Evolutionary conservation across 306 rosid species (phyloP).

Genomic region (Alnus glutinosa): DNA sequence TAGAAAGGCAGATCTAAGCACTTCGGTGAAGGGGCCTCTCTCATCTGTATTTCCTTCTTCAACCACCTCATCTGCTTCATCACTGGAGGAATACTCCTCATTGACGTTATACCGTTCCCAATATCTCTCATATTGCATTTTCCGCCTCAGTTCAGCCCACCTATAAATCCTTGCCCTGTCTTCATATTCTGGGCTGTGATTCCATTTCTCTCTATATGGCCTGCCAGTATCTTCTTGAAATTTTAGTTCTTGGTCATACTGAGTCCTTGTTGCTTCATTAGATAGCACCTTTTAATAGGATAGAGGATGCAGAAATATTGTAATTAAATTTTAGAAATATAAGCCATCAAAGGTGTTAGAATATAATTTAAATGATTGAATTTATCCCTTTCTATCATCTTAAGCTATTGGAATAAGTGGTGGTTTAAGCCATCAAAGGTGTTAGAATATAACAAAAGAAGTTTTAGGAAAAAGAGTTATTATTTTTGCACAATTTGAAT

Average conservation of each 20-base stretch:
- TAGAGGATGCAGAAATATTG: slow-evolving; percentile 12
- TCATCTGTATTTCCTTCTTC: slow-evolving; percentile 44
- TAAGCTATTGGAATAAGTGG: no score
- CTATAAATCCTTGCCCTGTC: slow-evolving; percentile 47
- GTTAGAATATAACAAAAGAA: no score
- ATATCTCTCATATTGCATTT: slow-evolving; percentile 47
- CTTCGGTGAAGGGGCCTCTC: slow-evolving; percentile 65
- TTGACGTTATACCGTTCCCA: slow-evolving; percentile 39
- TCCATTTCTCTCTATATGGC: slow-evolving; percentile 45
- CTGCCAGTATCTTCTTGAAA: slow-evolving; percentile 37
- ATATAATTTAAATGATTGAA: no score
- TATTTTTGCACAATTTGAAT: background rate
- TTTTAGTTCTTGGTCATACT: slow-evolving; percentile 62
- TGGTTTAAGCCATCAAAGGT: background rate
- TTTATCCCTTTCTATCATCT: no score
- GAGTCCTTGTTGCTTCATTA: slow-evolving; percentile 62
- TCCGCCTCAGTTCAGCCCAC: slow-evolving; percentile 64
- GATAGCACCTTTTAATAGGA: slow-evolving; percentile 63
- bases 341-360: background rate
- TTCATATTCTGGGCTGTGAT: slow-evolving; percentile 57
- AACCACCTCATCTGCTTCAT: slow-evolving; percentile 44
- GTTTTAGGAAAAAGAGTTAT: no score
- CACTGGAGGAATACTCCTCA: slow-evolving; percentile 37
- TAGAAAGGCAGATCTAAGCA: slow-evolving; percentile 64
- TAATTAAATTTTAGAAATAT: slow-evolving; percentile 8